phyloP scores from a whole-genome alignment of 2,329 filamentous ascomycete species.

The Sclerotinia trifoliorum region DNA sequence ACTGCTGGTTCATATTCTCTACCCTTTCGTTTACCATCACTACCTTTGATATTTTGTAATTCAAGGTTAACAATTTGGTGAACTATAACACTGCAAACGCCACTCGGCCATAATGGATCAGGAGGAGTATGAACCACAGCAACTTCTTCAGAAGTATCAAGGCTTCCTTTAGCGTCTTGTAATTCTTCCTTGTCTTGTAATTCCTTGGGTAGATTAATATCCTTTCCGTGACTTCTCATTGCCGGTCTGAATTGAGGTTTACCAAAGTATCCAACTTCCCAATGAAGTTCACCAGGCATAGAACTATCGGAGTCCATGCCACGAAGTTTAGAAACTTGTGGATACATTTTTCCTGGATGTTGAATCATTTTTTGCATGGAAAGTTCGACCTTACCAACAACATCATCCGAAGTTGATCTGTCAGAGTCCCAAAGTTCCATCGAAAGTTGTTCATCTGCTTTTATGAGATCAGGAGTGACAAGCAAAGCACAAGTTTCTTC shows the following conservation, averaged over 20 bases:
- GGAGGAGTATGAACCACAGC: slow-evolving; percentile 87
- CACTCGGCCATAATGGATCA: slow-evolving; percentile 94
- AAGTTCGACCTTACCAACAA: slow-evolving; percentile 91
- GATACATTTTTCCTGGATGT: slow-evolving; percentile 89
- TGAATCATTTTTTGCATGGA: slow-evolving; percentile 95
- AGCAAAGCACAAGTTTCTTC: slow-evolving; percentile 83
- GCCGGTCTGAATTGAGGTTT: slow-evolving; percentile 86
- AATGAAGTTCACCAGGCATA: slow-evolving; percentile 92
- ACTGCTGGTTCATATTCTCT: slow-evolving; percentile 88
- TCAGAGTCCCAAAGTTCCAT: slow-evolving; percentile 97
- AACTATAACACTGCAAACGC: slow-evolving; percentile 79
- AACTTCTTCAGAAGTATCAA: slow-evolving; percentile 73
- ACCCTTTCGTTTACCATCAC: slow-evolving; percentile 74
- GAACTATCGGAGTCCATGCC: slow-evolving; percentile 79
- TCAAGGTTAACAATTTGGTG: slow-evolving; percentile 96
- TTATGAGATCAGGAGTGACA: slow-evolving; percentile 85
- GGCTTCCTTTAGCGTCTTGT: slow-evolving; percentile 81
- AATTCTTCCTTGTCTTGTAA: slow-evolving; percentile 73
- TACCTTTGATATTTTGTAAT: slow-evolving; percentile 86
- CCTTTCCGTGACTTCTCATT: slow-evolving; percentile 82
- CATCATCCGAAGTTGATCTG: slow-evolving; percentile 85
- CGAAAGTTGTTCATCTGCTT: slow-evolving; percentile 87
- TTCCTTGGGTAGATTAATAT: slow-evolving; percentile 70
- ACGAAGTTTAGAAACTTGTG: slow-evolving; percentile 77
- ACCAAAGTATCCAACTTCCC: slow-evolving; percentile 94